Conservation (phyloP, 2,329 filamentous ascomycete genomes). For the Ramularia collo-cygni region DNA sequence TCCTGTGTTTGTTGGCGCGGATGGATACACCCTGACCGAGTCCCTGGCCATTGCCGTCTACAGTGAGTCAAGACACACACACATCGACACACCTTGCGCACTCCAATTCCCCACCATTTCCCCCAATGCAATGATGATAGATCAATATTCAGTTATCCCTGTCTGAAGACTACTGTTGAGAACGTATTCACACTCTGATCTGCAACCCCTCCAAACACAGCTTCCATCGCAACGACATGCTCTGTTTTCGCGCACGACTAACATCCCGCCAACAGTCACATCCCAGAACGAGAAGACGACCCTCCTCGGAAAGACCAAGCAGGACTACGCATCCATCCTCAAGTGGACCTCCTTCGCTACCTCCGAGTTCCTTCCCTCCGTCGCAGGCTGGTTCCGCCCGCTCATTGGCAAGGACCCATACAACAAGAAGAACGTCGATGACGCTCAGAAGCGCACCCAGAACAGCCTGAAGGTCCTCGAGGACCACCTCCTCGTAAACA, state of each 20-base stretch:
- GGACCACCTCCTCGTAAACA: conserved; percentile 83
- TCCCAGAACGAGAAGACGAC: conserved; percentile 99
- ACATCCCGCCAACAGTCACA: conserved; percentile 63
- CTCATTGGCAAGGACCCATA: conserved; percentile 75
- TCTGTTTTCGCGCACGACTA: conserved; percentile 1
- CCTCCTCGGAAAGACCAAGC: conserved; percentile 98
- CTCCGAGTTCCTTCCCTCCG: conserved; percentile 66
- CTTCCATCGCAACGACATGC: no score
- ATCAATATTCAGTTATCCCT: conserved; percentile 90
- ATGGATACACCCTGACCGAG: conserved; percentile 87
- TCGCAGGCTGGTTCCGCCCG: conserved; percentile 80
- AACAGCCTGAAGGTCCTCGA: conserved; percentile 70
- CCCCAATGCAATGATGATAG: conserved; percentile 59
- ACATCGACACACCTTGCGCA: neutral
- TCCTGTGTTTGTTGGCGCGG: conserved; percentile 84
- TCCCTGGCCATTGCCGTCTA: conserved; percentile 94
- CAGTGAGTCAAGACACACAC: conserved; percentile 59
- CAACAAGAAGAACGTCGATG: conserved; percentile 97
- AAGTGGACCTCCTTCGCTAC: conserved; percentile 98
- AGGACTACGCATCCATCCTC: conserved; percentile 97
- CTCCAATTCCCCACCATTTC: conserved; percentile 4
- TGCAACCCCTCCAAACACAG: conserved; percentile 2
- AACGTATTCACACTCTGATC: conserved; percentile 74
- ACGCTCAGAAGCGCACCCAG: conserved; percentile 60
- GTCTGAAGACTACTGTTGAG: conserved; percentile 94